A percentile compares a stretch with the other conserved stretches of the same genome.
phyloP scores from a whole-genome alignment of 768 basidiomycete species.

The Lepiota subincarnata region DNA sequence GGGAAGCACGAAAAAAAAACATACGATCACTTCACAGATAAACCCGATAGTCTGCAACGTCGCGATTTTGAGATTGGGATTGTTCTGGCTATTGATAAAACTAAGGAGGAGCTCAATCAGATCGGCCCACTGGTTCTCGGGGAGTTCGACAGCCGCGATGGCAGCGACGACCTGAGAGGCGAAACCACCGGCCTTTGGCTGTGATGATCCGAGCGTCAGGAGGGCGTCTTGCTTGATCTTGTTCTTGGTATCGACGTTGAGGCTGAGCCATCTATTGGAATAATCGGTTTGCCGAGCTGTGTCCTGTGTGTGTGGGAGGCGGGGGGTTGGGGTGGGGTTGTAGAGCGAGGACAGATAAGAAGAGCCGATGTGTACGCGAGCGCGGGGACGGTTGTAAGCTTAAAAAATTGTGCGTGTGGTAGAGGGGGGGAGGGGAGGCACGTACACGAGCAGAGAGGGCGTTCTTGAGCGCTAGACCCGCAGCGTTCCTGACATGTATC shows the following conservation, averaged over 20 bases:
- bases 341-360: constrained; percentile 38
- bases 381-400: no score
- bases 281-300: constrained; percentile 69
- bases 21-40: constrained; percentile 93
- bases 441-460: constrained; percentile 85
- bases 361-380: no score
- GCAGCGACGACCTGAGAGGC: constrained; percentile 94
- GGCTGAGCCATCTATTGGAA: constrained; percentile 76
- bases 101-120: constrained; percentile 85
- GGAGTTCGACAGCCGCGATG: constrained; percentile 90
- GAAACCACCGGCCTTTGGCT: constrained; percentile 73
- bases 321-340: constrained; percentile 15
- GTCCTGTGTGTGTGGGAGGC: constrained; percentile 48
- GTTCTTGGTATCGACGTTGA: constrained; percentile 59
- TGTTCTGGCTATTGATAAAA: constrained; percentile 74
- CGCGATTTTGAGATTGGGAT: constrained; percentile 74
- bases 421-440: constrained; percentile 22
- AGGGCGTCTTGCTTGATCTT: constrained; percentile 91
- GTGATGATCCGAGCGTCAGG: constrained; percentile 70
- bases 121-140: constrained; percentile 83
- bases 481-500: constrained; percentile 86
- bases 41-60: constrained; percentile 95
- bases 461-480: constrained; percentile 96
- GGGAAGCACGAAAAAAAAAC: constrained; percentile 30
- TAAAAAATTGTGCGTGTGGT: constrained; percentile 18